Evolutionary conservation across 257 asterid genomes (phyloP).

Genomic region (Gentiana straminea): DNA sequence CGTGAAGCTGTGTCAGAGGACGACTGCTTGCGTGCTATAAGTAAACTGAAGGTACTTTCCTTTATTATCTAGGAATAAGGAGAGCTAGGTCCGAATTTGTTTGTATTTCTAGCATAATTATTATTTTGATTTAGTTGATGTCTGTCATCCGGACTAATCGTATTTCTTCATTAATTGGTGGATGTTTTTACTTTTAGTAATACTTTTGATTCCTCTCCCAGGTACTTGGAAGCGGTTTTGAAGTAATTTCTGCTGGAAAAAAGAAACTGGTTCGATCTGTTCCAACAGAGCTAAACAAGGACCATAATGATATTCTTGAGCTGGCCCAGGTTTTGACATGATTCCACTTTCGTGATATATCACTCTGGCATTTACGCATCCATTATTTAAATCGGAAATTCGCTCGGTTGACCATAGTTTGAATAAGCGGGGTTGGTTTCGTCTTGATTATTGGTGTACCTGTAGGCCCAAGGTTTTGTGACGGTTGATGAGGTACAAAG

Average conservation of each 20-base stretch:
- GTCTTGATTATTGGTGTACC: constrained; percentile 10
- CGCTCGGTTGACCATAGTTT: background rate
- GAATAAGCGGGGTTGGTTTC: background rate
- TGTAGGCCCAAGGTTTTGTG: constrained; percentile 81
- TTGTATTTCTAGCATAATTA: background rate
- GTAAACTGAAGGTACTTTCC: constrained; percentile 78
- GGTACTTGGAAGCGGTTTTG: constrained; percentile 94
- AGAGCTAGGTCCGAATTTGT: no score
- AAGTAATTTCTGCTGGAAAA: constrained; percentile 86
- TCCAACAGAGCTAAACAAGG: constrained; percentile 96
- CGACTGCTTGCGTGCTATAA: constrained; percentile 96
- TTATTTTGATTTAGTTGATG: background rate
- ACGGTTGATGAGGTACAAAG: constrained; percentile 80
- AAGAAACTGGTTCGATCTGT: constrained; percentile 89
- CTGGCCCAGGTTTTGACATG: constrained; percentile 70
- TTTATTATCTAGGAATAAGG: background rate
- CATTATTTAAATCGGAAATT: background rate
- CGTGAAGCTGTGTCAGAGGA: constrained; percentile 91
- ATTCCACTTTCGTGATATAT: constrained; percentile 5
- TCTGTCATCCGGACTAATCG: background rate
- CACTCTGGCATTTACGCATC: background rate
- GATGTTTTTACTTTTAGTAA: background rate
- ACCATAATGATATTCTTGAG: constrained; percentile 93
- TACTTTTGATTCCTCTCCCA: constrained; percentile 12
- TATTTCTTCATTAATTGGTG: background rate